Base-by-base conservation (phyloP, 805 yeast species). In the Yarrowia alimentaria region DNA sequence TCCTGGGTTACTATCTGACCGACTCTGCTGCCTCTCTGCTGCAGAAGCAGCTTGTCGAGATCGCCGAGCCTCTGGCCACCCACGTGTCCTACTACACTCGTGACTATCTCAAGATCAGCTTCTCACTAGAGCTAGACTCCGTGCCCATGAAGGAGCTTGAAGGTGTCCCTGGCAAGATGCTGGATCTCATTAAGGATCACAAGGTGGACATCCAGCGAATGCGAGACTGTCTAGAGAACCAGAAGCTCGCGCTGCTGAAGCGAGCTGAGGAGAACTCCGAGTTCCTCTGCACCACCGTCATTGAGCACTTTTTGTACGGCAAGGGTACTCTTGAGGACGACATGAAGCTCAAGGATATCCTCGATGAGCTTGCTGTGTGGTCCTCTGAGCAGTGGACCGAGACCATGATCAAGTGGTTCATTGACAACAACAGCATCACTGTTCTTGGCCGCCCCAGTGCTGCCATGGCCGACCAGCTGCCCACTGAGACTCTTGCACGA, bases 41-140 rank as follows among this genome's bases (percentile, higher is more conserved):
- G 54, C 79, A 79, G 56, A 79, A 78, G 59, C 66, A 75, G 53
- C 72, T 93, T 55, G 86, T 90, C 17, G 97, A 91, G 61, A 77
- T 85, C 40, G 86, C 80, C 20, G 79, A 85, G 40, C 96, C 98
- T 1, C 67, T 80, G 47, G 91, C 96, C 1, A 81, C 87, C 11
- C 80, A 80, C 22, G 72, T 84, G 4, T 80, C 75, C 21, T 81
- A 74, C 57, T 78, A 80, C 60, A 82, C 91, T 1, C 94, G 87
- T 56, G 91, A 86, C 61, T 90, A 75, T 61, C 65, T 78, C 48
- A 72, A 77, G 54, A 76, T 84, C 0, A 79, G 78, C n/a, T 67
- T 85, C 16, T 76, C 77, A 55, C 63, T 82, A 34, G 62, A 56
- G 29, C 64, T 86, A 12, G 73, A 74, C 38, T 91, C 94, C 53